Percentiles rank a stretch among this genome's conserved stretches.
Evolutionary conservation across 371 early-diverging fungal species (phyloP).

Genomic region (Rhizopus arrhizus): DNA sequence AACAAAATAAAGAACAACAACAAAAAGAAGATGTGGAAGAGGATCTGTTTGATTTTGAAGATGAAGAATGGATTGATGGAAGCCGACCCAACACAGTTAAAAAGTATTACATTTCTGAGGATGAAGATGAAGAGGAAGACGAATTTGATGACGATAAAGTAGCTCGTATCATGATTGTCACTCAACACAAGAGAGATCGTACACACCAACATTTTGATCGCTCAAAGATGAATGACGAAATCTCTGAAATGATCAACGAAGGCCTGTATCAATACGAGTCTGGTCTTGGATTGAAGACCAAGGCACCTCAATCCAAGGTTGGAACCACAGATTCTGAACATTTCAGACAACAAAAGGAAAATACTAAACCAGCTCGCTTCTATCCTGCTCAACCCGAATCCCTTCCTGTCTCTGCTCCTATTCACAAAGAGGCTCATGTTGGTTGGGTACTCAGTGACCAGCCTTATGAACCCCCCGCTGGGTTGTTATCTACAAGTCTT

Average conservation of each 20-base stretch:
- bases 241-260: slow-evolving; percentile 92
- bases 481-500: slow-evolving; percentile 42
- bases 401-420: slow-evolving; percentile 40
- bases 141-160: slow-evolving; percentile 89
- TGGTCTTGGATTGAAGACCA: slow-evolving; percentile 53
- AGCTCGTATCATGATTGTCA: slow-evolving; percentile 88
- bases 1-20: background rate
- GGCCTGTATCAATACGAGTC: slow-evolving; percentile 88
- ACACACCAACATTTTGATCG: slow-evolving; percentile 79
- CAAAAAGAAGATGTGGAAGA: slow-evolving; percentile 54
- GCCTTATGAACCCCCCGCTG: slow-evolving; percentile 49
- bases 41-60: slow-evolving; percentile 78
- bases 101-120: slow-evolving; percentile 70
- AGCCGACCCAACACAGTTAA: slow-evolving; percentile 59
- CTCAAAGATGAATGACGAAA: slow-evolving; percentile 80
- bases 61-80: slow-evolving; percentile 64
- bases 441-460: slow-evolving; percentile 82
- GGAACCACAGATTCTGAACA: slow-evolving; percentile 66
- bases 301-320: slow-evolving; percentile 59
- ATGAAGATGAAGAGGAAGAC: slow-evolving; percentile 59
- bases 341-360: slow-evolving; percentile 35
- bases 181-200: slow-evolving; percentile 79
- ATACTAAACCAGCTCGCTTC: slow-evolving; percentile 44
- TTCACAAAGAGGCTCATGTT: slow-evolving; percentile 77
- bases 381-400: slow-evolving; percentile 62